These are phyloP conservation scores for Penicillium concentricum DNA, from an alignment of 2,329 filamentous ascomycete species.

Conservation along the genomic window DNA sequence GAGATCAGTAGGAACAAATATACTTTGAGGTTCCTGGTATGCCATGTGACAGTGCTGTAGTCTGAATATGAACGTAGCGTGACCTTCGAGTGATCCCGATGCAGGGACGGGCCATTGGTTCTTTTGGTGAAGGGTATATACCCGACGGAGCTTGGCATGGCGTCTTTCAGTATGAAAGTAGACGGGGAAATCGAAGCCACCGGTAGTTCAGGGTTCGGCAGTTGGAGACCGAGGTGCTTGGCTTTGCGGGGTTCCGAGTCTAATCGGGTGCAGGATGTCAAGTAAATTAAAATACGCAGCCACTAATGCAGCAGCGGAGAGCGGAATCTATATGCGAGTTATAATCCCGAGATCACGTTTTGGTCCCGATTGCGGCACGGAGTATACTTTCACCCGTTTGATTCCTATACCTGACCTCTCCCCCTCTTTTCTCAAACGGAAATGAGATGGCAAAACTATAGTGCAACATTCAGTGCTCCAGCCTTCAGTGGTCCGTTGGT, in stretches of 20 bases:
- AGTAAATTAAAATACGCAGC: background rate
- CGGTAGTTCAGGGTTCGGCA: background rate
- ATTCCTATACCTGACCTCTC: no score
- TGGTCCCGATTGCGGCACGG: no score
- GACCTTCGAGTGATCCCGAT: background rate
- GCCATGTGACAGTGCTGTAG: background rate
- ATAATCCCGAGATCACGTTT: no score
- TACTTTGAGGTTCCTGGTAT: background rate
- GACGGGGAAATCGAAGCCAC: background rate
- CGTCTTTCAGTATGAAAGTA: no score
- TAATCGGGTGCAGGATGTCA: background rate
- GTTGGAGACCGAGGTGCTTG: conserved; percentile 1
- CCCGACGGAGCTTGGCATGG: background rate
- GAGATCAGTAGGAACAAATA: background rate
- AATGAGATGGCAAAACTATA: no score
- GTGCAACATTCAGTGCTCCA: no score
- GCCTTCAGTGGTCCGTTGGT: no score
- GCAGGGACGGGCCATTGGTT: background rate
- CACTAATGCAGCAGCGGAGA: background rate
- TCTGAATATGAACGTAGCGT: background rate
- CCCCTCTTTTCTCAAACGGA: no score
- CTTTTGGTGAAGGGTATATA: background rate
- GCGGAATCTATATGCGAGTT: no score
- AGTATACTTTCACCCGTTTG: no score
- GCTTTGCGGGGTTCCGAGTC: background rate